Evolutionary conservation across 2,329 filamentous ascomycete genomes (phyloP).

Genomic region (Hypocreales sp.): DNA sequence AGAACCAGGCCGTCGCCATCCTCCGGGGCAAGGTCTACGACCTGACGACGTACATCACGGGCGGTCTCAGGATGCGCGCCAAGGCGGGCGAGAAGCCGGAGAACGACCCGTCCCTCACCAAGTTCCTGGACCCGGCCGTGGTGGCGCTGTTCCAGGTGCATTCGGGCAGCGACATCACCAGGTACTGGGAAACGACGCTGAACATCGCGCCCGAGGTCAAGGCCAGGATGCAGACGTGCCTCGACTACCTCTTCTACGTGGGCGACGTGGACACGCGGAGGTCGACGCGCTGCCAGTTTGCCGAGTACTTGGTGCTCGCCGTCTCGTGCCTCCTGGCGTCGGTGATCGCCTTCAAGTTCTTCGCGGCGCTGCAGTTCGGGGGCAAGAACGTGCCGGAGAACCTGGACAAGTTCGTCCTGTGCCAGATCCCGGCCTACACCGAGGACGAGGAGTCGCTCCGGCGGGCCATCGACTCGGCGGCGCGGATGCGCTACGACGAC

Average conservation of each 20-base stretch:
- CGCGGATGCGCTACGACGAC: constrained; percentile 92
- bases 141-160: constrained; percentile 61
- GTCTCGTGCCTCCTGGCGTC: constrained; percentile 66
- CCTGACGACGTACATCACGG: constrained; percentile 65
- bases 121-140: constrained; percentile 72
- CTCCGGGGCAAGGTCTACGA: constrained; percentile 76
- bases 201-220: constrained; percentile 40
- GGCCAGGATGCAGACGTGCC: constrained; percentile 59
- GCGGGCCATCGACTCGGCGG: constrained; percentile 90
- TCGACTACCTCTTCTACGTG: constrained; percentile 91
- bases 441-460: constrained; percentile 96
- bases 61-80: constrained; percentile 52
- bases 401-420: constrained; percentile 96
- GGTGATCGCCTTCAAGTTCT: constrained; percentile 90
- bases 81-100: constrained; percentile 34
- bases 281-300: constrained; percentile 71
- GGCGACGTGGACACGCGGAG: constrained; percentile 84
- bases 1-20: constrained; percentile 57
- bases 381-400: constrained; percentile 87
- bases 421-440: constrained; percentile 92
- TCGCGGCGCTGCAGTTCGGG: constrained; percentile 88
- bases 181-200: constrained; percentile 63
- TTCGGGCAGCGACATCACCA: constrained; percentile 66
- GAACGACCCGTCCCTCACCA: constrained; percentile 32
- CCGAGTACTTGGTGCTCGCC: constrained; percentile 76